Percentiles rank a stretch among this genome's conserved stretches.
These are phyloP conservation scores for Bombardia bombarda DNA, from an alignment of 495 filamentous ascomycete species.

Conservation along the genomic window DNA sequence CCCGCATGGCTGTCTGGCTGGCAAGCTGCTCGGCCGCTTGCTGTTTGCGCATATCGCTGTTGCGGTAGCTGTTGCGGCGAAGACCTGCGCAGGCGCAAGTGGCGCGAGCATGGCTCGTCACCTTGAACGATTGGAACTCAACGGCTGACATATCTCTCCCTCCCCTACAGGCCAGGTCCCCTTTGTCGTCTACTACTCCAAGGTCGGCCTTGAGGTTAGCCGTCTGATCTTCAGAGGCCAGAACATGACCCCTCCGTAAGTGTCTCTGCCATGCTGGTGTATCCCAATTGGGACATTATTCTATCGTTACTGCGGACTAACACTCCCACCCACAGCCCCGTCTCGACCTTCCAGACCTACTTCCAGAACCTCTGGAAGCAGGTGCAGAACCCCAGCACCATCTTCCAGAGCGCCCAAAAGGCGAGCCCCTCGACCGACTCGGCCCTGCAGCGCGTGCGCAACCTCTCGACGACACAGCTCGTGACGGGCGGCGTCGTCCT, in stretches of 20 bases:
- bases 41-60: not conserved
- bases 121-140: not conserved
- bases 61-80: not conserved
- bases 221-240: slow-evolving; percentile 83
- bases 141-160: slow-evolving; percentile 3
- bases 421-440: slow-evolving; percentile 21
- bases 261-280: slow-evolving; percentile 6
- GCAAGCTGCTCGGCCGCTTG: not conserved
- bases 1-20: not conserved
- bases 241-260: slow-evolving; percentile 93
- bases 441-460: slow-evolving; percentile 58
- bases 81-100: not conserved
- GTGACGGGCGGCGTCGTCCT: slow-evolving; percentile 62
- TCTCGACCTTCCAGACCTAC: slow-evolving; percentile 80
- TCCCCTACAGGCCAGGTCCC: slow-evolving; percentile 66
- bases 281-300: not conserved
- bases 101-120: too few species aligned
- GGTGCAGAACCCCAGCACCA: slow-evolving; percentile 53
- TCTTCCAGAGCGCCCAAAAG: slow-evolving; percentile 31
- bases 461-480: slow-evolving; percentile 59
- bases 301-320: not conserved
- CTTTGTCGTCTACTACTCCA: slow-evolving; percentile 79
- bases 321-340: slow-evolving; percentile 43
- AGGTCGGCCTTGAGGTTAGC: slow-evolving; percentile 76
- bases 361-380: slow-evolving; percentile 64